Percentiles rank a stretch among this genome's conserved stretches.
Evolutionary conservation across 2,329 filamentous ascomycete species (phyloP).

Genomic region (Calonectria hawksworthii): DNA sequence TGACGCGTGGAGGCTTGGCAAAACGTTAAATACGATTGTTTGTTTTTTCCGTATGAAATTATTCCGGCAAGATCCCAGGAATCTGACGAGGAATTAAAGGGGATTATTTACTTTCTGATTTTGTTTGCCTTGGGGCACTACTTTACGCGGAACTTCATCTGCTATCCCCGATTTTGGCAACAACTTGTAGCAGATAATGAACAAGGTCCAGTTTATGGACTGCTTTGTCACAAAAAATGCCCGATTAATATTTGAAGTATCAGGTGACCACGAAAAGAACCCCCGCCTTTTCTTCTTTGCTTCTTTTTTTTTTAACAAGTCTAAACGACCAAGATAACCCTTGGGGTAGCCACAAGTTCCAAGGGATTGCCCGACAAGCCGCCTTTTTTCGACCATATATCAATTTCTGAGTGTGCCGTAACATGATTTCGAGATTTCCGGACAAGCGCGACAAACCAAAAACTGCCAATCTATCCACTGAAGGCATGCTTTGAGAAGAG

Average conservation of each 20-base stretch:
- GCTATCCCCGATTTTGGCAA: background rate
- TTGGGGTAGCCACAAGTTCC: too few species aligned
- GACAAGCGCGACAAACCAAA: too few species aligned
- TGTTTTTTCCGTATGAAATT: background rate
- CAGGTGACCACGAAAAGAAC: background rate
- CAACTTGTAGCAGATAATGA: background rate
- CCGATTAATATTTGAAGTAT: background rate
- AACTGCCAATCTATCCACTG: too few species aligned
- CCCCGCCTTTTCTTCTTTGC: too few species aligned
- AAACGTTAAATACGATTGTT: background rate
- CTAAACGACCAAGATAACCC: background rate
- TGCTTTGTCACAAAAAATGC: background rate
- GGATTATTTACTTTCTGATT: background rate
- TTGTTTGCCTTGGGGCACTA: background rate
- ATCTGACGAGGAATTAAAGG: background rate
- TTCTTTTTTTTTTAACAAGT: background rate
- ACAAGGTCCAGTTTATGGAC: background rate
- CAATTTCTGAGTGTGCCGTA: too few species aligned
- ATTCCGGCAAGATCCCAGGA: background rate
- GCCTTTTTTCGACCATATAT: too few species aligned
- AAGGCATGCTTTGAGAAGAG: too few species aligned
- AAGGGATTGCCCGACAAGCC: too few species aligned
- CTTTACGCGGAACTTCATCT: background rate
- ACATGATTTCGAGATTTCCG: too few species aligned
- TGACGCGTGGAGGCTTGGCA: background rate